phyloP scores from a whole-genome alignment of 805 yeast species.

The Candida endomychidarum region DNA sequence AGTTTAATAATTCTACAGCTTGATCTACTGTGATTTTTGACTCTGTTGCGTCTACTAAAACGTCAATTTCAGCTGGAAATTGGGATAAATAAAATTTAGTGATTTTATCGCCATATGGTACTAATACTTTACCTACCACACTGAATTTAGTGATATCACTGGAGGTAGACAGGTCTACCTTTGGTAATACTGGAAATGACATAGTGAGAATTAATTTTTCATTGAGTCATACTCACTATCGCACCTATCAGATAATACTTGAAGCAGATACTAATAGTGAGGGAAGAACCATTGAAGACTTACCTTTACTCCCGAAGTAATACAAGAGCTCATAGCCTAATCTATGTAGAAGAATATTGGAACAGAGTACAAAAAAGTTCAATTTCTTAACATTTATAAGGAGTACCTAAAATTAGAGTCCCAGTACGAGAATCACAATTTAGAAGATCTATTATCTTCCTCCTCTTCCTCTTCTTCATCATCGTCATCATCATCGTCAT shows the following conservation, averaged over 20 bases:
- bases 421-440: not conserved
- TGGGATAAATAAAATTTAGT: slow-evolving; percentile 32
- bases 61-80: slow-evolving; percentile 29
- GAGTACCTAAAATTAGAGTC: no score
- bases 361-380: no score
- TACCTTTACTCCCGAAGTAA: no score
- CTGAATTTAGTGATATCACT: slow-evolving; percentile 23
- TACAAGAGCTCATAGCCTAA: no score
- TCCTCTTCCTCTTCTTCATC: slow-evolving; percentile 13
- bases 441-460: slow-evolving; percentile 3
- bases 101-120: slow-evolving; percentile 28
- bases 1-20: slow-evolving; percentile 54
- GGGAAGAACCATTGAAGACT: no score
- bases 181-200: slow-evolving; percentile 43
- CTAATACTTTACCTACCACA: slow-evolving; percentile 34
- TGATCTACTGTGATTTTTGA: slow-evolving; percentile 39
- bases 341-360: no score
- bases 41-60: slow-evolving; percentile 31
- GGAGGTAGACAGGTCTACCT: slow-evolving; percentile 20
- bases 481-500: slow-evolving; percentile 16
- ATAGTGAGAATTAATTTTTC: slow-evolving; percentile 16
- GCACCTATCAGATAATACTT: not conserved
- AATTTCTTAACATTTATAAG: no score
- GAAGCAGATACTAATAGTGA: not conserved
- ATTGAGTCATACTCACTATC: slow-evolving; percentile 9